A percentile compares a stretch with the other conserved stretches of the same genome.
Conservation (phyloP, 2,329 filamentous ascomycete species). For the Penicillium sp. region DNA sequence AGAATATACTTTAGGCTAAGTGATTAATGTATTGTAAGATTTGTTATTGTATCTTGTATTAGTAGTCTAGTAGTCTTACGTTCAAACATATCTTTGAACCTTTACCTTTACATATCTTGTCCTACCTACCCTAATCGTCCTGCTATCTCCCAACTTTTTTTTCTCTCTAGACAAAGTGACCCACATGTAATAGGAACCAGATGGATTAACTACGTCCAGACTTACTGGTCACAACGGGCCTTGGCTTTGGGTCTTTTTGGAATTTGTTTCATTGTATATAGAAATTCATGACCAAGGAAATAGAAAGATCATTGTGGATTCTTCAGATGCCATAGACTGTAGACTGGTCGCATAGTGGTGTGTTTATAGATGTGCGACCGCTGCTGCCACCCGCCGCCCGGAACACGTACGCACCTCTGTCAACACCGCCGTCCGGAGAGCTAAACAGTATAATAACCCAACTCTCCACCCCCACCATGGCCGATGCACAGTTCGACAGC, state of each 20-base stretch:
- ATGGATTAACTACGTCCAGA: not conserved
- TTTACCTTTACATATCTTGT: not conserved
- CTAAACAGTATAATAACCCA: constrained; percentile 20
- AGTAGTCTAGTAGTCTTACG: no score
- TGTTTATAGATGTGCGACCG: not conserved
- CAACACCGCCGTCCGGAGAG: constrained; percentile 16
- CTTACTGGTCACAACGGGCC: not conserved
- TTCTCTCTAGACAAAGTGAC: not conserved
- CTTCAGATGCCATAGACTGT: not conserved
- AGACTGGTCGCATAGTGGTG: not conserved
- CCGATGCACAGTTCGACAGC: constrained; percentile 49
- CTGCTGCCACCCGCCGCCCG: constrained; percentile 9
- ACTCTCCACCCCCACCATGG: constrained; percentile 32
- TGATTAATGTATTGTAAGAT: not conserved
- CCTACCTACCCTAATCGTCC: not conserved
- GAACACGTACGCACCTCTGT: constrained; percentile 21
- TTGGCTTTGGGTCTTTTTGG: not conserved
- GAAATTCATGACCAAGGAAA: not conserved
- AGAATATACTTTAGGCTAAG: not conserved
- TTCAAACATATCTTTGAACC: no score
- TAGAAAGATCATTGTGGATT: not conserved
- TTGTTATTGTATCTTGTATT: no score
- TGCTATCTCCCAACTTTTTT: not conserved
- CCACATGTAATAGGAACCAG: not conserved
- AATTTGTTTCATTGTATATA: not conserved